phyloP scores from a whole-genome alignment of 1,284 basidiomycete species.

The Pseudozyma hubeiensis region DNA sequence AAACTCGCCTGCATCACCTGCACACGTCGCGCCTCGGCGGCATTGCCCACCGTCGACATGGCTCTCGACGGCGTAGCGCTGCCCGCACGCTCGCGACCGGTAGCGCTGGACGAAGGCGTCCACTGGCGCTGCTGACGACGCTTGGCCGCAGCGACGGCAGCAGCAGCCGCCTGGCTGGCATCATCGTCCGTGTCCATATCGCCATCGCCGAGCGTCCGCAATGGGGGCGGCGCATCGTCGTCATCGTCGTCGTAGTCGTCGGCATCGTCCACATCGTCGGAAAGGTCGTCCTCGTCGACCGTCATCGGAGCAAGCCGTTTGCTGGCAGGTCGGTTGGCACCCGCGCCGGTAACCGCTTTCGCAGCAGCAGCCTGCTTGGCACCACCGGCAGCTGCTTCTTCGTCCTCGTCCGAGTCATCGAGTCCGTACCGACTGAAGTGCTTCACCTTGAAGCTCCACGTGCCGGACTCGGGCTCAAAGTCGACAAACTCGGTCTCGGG shows the following conservation, averaged over 20 bases:
- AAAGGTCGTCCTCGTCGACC: slow-evolving; percentile 18
- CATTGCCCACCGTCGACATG: slow-evolving; percentile 46
- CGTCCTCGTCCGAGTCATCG: slow-evolving; percentile 65
- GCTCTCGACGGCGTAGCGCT: slow-evolving; percentile 45
- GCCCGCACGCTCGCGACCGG: slow-evolving; percentile 34
- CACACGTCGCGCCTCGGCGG: slow-evolving; percentile 58
- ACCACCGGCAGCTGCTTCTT: slow-evolving; percentile 17
- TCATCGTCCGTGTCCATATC: slow-evolving; percentile 49
- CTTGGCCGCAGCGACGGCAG: slow-evolving; percentile 34
- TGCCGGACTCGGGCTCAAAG: slow-evolving; percentile 83
- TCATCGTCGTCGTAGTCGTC: slow-evolving; percentile 35
- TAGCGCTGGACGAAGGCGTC: slow-evolving; percentile 34
- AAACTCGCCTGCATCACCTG: slow-evolving; percentile 69
- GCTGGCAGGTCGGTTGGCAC: slow-evolving; percentile 34
- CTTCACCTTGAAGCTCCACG: slow-evolving; percentile 93
- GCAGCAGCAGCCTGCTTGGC: slow-evolving; percentile 19
- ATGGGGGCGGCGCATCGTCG: slow-evolving; percentile 52
- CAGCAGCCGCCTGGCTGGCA: slow-evolving; percentile 29
- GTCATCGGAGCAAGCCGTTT: slow-evolving; percentile 39
- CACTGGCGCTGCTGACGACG: slow-evolving; percentile 39
- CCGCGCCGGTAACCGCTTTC: slow-evolving; percentile 18
- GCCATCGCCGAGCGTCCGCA: slow-evolving; percentile 40
- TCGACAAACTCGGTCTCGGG: slow-evolving; percentile 85
- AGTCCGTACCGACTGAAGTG: slow-evolving; percentile 76
- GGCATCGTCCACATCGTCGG: slow-evolving; percentile 20